These are phyloP conservation scores for Canavalia ensiformis DNA, from an alignment of 306 rosid genomes.

Conservation along the genomic window DNA sequence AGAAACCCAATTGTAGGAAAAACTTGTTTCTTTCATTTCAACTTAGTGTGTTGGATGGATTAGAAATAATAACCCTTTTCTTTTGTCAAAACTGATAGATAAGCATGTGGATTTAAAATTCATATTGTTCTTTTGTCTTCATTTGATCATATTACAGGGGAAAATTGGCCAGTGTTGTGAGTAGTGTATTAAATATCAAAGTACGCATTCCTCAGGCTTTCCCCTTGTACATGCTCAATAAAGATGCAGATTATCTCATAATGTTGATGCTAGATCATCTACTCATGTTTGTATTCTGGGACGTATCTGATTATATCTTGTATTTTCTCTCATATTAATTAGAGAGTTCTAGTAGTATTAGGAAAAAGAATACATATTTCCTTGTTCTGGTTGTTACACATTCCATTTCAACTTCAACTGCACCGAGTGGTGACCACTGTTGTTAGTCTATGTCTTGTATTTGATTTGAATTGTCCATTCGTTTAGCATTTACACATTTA, in stretches of 20 bases:
- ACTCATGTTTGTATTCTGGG: not conserved
- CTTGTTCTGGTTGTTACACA: not conserved
- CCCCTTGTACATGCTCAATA: not conserved
- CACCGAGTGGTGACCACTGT: not conserved
- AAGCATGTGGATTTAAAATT: conserved; percentile 19
- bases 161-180: not conserved
- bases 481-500: conserved; percentile 21
- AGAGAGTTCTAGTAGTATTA: not conserved
- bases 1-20: too few species aligned
- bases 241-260: not conserved
- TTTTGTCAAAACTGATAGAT: not conserved
- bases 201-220: not conserved
- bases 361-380: not conserved
- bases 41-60: not conserved
- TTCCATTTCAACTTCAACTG: conserved; percentile 3
- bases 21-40: too few species aligned
- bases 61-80: not conserved
- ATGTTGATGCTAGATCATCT: not conserved
- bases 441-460: conserved; percentile 31
- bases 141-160: not conserved
- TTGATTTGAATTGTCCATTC: conserved; percentile 34
- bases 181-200: not conserved
- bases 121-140: not conserved
- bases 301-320: not conserved
- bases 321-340: not conserved